Percentiles rank a stretch among this genome's conserved stretches.
Conservation (phyloP, 768 basidiomycete genomes). For the Hygrocybe punicea region DNA sequence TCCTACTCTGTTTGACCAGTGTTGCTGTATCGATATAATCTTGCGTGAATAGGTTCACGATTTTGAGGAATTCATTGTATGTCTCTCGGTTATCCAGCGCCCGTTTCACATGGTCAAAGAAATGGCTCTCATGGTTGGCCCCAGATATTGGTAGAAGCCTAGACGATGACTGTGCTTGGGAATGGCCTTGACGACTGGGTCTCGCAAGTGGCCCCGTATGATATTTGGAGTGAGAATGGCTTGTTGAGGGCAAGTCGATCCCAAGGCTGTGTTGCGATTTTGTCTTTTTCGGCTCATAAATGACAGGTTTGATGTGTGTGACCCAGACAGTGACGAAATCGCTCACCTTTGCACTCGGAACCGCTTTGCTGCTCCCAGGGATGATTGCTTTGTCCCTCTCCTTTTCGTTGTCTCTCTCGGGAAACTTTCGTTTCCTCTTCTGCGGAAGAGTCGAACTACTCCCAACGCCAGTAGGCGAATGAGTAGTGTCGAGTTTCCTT, state of each 20-base stretch:
- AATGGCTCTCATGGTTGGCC: slow-evolving; percentile 56
- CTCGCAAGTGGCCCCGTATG: slow-evolving; percentile 34
- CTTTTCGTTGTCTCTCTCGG: slow-evolving; percentile 47
- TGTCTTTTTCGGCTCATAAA: slow-evolving; percentile 31
- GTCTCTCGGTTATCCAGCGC: slow-evolving; percentile 68
- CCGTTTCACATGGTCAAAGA: slow-evolving; percentile 88
- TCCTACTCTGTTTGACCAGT: slow-evolving; percentile 74
- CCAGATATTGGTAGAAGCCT: slow-evolving; percentile 20
- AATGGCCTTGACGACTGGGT: slow-evolving; percentile 1
- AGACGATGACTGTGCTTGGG: slow-evolving; percentile 13
- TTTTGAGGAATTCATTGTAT: slow-evolving; percentile 92
- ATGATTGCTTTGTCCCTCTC: slow-evolving; percentile 33
- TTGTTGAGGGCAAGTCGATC: slow-evolving; percentile 39
- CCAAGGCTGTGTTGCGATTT: slow-evolving; percentile 36
- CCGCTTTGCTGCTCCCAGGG: slow-evolving; percentile 11
- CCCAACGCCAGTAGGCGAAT: slow-evolving; percentile 35
- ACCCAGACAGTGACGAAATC: slow-evolving; percentile 22
- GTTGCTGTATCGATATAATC: slow-evolving; percentile 86
- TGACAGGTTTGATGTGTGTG: slow-evolving; percentile 9
- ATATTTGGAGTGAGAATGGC: slow-evolving; percentile 35
- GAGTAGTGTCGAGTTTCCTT: slow-evolving; percentile 39
- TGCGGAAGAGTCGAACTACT: slow-evolving; percentile 45
- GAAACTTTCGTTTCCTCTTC: slow-evolving; percentile 67
- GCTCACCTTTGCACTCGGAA: slow-evolving; percentile 40
- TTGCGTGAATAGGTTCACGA: slow-evolving; percentile 92